phyloP scores from a whole-genome alignment of 2,329 filamentous ascomycete genomes.

The Fonsecaea erecta region DNA sequence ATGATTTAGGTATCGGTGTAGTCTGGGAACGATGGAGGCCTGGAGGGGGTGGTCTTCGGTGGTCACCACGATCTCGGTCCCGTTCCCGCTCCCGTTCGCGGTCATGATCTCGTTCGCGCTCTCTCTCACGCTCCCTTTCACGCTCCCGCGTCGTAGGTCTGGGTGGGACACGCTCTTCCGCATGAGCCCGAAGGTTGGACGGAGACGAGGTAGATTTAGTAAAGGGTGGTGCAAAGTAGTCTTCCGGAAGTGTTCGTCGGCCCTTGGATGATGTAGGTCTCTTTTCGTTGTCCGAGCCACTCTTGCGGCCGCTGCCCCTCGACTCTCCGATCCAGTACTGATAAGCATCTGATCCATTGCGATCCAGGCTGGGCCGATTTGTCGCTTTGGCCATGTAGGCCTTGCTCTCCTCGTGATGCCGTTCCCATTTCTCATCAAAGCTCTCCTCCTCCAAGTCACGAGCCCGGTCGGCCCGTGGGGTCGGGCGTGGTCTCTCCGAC shows the following conservation, averaged over 20 bases:
- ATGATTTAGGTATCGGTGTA: slow-evolving; percentile 40
- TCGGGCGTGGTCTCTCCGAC: slow-evolving; percentile 18
- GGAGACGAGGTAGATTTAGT: slow-evolving; percentile 44
- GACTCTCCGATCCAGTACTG: slow-evolving; percentile 28
- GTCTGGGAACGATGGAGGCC: slow-evolving; percentile 41
- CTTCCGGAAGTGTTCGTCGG: slow-evolving; percentile 41
- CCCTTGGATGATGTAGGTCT: slow-evolving; percentile 44
- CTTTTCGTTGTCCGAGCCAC: slow-evolving; percentile 37
- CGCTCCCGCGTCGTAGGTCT: slow-evolving; percentile 14
- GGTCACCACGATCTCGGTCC: slow-evolving; percentile 23
- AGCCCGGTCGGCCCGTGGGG: slow-evolving; percentile 39
- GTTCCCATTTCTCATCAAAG: slow-evolving; percentile 42
- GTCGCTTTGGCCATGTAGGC: slow-evolving; percentile 45
- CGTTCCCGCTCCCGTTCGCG: slow-evolving; percentile 21
- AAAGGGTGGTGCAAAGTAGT: slow-evolving; percentile 39
- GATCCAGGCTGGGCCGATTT: slow-evolving; percentile 26
- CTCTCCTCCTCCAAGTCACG: slow-evolving; percentile 27
- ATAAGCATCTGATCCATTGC: slow-evolving; percentile 27
- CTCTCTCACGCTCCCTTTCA: slow-evolving; percentile 19
- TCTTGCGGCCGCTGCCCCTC: slow-evolving; percentile 28
- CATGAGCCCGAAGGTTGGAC: slow-evolving; percentile 29
- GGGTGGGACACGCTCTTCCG: slow-evolving; percentile 31
- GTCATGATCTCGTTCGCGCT: slow-evolving; percentile 26
- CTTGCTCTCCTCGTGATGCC: slow-evolving; percentile 41
- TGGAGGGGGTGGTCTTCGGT: slow-evolving; percentile 41